phyloP scores from a whole-genome alignment of 352 stramenopile genomes.

The Phytophthora sojae region DNA sequence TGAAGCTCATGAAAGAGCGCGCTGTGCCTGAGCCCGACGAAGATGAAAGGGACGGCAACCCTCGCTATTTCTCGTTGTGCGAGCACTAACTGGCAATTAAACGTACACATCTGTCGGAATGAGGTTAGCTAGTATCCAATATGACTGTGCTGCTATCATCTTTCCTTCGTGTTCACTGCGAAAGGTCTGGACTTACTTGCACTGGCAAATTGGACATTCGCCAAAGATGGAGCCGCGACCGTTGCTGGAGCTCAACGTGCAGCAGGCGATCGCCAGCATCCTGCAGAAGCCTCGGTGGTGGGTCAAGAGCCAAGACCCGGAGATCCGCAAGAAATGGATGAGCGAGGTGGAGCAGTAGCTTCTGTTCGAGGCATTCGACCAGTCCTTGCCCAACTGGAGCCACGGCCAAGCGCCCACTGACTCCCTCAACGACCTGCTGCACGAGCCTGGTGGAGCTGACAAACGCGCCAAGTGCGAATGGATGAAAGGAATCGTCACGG shows the following conservation, averaged over 20 bases:
- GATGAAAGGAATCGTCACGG: conserved; percentile 28
- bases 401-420: conserved; percentile 16
- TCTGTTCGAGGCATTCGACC: conserved; percentile 31
- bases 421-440: conserved; percentile 14
- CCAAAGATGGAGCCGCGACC: conserved; percentile 28
- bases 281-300: conserved; percentile 56
- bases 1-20: conserved; percentile 45
- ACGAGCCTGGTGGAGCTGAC: background rate
- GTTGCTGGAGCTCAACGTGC: conserved; percentile 46
- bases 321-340: conserved; percentile 44
- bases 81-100: conserved; percentile 15
- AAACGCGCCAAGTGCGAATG: conserved; percentile 16
- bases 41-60: background rate
- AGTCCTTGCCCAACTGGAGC: conserved; percentile 24
- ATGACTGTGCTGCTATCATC: too few species aligned
- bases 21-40: background rate
- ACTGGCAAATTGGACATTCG: background rate
- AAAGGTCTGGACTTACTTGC: background rate
- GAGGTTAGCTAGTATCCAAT: background rate
- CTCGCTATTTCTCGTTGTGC: conserved; percentile 33
- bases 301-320: conserved; percentile 42
- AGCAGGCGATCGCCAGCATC: conserved; percentile 42
- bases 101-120: background rate
- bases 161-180: too few species aligned
- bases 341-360: conserved; percentile 40